phyloP scores from a whole-genome alignment of 2,329 filamentous ascomycete species.

The Colletotrichum scovillei region DNA sequence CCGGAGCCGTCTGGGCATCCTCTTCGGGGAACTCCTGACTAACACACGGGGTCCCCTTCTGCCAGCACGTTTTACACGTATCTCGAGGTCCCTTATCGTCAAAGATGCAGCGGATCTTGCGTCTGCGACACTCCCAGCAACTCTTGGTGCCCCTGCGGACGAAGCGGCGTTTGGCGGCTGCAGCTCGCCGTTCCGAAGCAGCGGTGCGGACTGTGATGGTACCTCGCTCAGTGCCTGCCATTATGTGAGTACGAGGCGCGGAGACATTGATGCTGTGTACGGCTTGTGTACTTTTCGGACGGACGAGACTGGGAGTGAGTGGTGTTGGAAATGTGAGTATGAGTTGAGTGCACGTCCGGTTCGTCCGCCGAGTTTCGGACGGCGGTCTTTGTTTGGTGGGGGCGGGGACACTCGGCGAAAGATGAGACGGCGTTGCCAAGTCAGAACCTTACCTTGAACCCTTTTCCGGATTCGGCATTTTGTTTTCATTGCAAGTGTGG shows the following conservation, averaged over 20 bases:
- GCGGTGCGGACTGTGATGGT: neutral
- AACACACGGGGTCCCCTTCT: constrained; percentile 55
- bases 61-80: constrained; percentile 57
- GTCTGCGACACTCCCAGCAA: constrained; percentile 69
- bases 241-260: neutral
- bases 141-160: constrained; percentile 65
- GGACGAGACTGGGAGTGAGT: neutral
- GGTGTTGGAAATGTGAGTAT: neutral
- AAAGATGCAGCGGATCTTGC: constrained; percentile 64
- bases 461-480: neutral
- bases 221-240: neutral
- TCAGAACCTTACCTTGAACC: neutral
- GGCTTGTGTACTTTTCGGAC: neutral
- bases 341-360: neutral
- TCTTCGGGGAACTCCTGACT: constrained; percentile 60
- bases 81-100: constrained; percentile 43
- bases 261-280: neutral
- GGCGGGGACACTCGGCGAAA: no score
- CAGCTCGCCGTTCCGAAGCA: neutral
- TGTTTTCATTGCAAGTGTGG: neutral
- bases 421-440: neutral
- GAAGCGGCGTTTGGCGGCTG: constrained; percentile 48
- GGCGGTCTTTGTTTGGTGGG: neutral
- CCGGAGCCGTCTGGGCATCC: neutral
- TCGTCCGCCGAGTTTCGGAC: constrained; percentile 14